Evolutionary conservation across 192 early-diverging fungal genomes (phyloP).

Genomic region (Coemansia sp.): DNA sequence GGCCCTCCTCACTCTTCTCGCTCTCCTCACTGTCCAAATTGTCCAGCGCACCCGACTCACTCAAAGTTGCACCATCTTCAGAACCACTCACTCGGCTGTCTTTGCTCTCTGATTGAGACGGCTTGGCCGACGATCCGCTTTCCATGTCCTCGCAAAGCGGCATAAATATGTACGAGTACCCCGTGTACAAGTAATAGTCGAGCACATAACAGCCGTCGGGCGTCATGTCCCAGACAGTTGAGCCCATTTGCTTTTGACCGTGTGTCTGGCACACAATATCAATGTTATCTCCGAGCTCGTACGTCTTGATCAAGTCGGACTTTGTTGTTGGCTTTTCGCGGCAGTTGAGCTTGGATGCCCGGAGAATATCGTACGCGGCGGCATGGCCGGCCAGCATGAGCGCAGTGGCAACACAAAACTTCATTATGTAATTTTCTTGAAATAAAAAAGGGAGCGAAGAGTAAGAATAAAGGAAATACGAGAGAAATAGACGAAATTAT

Average conservation of each 20-base stretch:
- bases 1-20: not conserved
- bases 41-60: not conserved
- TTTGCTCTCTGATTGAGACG: not conserved
- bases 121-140: not conserved
- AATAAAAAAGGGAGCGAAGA: slow-evolving; percentile 3
- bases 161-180: slow-evolving; percentile 22
- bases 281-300: slow-evolving; percentile 38
- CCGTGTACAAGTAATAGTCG: slow-evolving; percentile 51
- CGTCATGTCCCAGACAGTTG: slow-evolving; percentile 47
- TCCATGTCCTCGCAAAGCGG: slow-evolving; percentile 12
- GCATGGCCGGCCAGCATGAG: slow-evolving; percentile 22
- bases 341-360: slow-evolving; percentile 45
- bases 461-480: not conserved
- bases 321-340: slow-evolving; percentile 35
- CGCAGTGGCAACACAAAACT: slow-evolving; percentile 6
- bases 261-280: slow-evolving; percentile 43
- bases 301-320: slow-evolving; percentile 30
- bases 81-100: not conserved
- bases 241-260: slow-evolving; percentile 31
- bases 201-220: slow-evolving; percentile 51
- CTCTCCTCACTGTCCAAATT: not conserved
- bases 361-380: slow-evolving; percentile 32
- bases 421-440: slow-evolving; percentile 7
- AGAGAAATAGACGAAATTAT: not conserved
- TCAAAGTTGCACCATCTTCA: not conserved